Base-by-base conservation (phyloP, 192 early-diverging fungal genomes). In the Rhizophagus prolifer region DNA sequence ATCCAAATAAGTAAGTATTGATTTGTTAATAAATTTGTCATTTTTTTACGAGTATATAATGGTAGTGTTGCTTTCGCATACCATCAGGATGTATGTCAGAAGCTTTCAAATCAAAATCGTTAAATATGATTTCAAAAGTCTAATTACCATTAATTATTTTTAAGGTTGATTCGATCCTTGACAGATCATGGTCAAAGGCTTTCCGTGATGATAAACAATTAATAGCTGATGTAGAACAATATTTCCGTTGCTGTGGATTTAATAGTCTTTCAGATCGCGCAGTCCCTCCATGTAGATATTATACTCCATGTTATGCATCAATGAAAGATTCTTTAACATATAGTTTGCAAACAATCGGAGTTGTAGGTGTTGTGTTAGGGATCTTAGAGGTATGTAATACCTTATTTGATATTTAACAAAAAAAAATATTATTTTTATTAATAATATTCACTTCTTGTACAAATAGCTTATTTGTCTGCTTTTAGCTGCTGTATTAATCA, bases 221-320 rank as follows among this genome's bases (percentile, higher is more conserved):
- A 9, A 64, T 64, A 25, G 14, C 25, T 19, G 30, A 64, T 30
- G 26, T 64, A 30, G 62, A 64, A 64, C 13, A 64, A 26, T 64
- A 64, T 64, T 31, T 64, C 30, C 62, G n/a, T 30, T 64, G 62
- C 19, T 64, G 62, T 25, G 62, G 62, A 64, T 64, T 64, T 31
- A 31, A 30, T 30, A 31, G 30, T 25, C 62, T 64, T 30, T 30
- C 23, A 7, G 62, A 64, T 31, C 62, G 62, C 16, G 62, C 25
- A 5, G 62, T 64, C 10, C 62, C 25, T 64, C 62, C 30, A 26
- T 64, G 23, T 64, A 64, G 14, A 64, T 64, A 30, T 26, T 25
- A 31, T 64, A 31, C 30, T 2, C 62, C 62, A 31, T 64, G 62
- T 64, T 31, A 64, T 19, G 62, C 13, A 16, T 30, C 26, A 25